Evolutionary conservation across 2,329 filamentous ascomycete species (phyloP).

Genomic region (Neofusicoccum cordaticola): DNA sequence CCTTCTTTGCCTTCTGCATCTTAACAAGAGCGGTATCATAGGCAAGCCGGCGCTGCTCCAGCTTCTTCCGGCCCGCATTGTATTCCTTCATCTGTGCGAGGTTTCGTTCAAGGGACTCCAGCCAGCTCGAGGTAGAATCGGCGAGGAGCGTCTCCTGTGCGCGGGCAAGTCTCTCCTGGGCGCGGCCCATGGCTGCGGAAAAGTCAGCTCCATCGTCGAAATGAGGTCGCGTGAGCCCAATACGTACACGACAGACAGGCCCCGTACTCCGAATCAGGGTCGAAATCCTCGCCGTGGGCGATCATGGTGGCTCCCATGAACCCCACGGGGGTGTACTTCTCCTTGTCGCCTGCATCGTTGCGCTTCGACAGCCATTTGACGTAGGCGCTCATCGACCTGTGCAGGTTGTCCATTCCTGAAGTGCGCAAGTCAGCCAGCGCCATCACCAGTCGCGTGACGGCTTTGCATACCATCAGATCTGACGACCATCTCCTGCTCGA

Average conservation of each 20-base stretch:
- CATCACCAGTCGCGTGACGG: slow-evolving; percentile 6
- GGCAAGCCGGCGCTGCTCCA: slow-evolving; percentile 82
- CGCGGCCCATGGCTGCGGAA: slow-evolving; percentile 67
- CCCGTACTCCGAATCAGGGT: slow-evolving; percentile 85
- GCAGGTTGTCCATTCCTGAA: slow-evolving; percentile 83
- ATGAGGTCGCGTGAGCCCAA: not conserved
- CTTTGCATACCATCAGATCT: slow-evolving; percentile 71
- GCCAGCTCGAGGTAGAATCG: slow-evolving; percentile 77
- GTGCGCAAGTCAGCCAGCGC: not conserved
- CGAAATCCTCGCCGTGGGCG: slow-evolving; percentile 86
- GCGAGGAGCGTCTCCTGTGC: slow-evolving; percentile 80
- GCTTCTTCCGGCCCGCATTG: slow-evolving; percentile 90
- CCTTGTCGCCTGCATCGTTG: slow-evolving; percentile 80
- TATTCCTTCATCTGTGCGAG: slow-evolving; percentile 97
- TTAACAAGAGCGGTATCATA: slow-evolving; percentile 88
- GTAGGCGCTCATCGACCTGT: slow-evolving; percentile 80
- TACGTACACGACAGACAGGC: slow-evolving; percentile 71
- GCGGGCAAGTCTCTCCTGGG: slow-evolving; percentile 82
- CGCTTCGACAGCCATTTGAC: slow-evolving; percentile 84
- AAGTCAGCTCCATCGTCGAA: slow-evolving; percentile 21
- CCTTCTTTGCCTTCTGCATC: slow-evolving; percentile 89
- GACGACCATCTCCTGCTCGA: slow-evolving; percentile 87
- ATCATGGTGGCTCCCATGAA: slow-evolving; percentile 84
- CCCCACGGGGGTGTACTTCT: slow-evolving; percentile 77
- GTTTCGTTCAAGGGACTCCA: slow-evolving; percentile 86